phyloP scores from a whole-genome alignment of 2,329 filamentous ascomycete species.

The Fusarium verrucosum region DNA sequence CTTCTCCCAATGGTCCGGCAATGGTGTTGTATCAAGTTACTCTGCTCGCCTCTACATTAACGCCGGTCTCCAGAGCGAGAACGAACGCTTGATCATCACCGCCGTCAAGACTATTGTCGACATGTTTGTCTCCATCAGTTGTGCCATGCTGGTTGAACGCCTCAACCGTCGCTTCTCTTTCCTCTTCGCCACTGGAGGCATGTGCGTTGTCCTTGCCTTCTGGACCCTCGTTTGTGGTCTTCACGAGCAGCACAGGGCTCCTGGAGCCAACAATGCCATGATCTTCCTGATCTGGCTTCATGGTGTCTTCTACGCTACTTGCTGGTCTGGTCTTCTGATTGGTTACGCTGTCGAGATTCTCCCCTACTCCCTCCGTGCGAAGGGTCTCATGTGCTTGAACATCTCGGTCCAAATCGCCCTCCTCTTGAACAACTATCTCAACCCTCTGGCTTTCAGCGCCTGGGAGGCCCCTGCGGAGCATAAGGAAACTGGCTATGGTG shows the following conservation, averaged over 20 bases:
- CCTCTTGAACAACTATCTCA: constrained; percentile 65
- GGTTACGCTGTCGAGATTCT: constrained; percentile 68
- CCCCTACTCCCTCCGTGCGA: constrained; percentile 66
- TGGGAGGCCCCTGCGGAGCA: neutral
- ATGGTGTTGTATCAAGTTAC: constrained; percentile 73
- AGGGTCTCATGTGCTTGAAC: constrained; percentile 71
- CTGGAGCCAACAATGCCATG: constrained; percentile 60
- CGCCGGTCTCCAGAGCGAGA: constrained; percentile 66
- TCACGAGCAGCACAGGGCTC: constrained; percentile 55
- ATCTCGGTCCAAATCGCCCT: constrained; percentile 69
- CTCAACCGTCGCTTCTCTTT: constrained; percentile 64
- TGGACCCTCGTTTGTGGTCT: constrained; percentile 65
- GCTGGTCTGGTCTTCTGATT: constrained; percentile 66
- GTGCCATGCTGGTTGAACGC: constrained; percentile 60
- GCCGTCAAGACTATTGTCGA: constrained; percentile 69
- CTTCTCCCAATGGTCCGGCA: constrained; percentile 74
- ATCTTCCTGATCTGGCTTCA: constrained; percentile 69
- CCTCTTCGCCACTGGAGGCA: constrained; percentile 59
- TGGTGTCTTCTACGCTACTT: constrained; percentile 67
- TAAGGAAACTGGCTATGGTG: constrained; percentile 59
- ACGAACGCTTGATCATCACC: constrained; percentile 63
- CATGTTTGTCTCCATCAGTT: constrained; percentile 65
- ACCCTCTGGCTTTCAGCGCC: neutral
- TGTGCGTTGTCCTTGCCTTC: constrained; percentile 58
- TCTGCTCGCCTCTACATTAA: constrained; percentile 68